Percentiles rank a stretch among this genome's conserved stretches.
Conservation (phyloP, 1,284 basidiomycete genomes). For the Trichosporon ovoides region DNA sequence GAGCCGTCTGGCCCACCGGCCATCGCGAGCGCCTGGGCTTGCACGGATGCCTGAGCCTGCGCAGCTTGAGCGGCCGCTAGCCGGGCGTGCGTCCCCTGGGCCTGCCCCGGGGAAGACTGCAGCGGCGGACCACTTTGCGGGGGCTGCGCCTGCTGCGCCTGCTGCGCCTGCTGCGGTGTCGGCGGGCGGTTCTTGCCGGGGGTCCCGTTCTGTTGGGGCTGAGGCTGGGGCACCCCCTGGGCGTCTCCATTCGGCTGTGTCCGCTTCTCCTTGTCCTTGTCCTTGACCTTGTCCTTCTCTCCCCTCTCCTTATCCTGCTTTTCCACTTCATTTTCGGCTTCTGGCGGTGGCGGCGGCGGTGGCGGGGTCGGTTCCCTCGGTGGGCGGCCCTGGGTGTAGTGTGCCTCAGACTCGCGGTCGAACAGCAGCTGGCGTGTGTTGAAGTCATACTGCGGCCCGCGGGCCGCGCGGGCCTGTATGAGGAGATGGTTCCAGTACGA, state of each 20-base stretch:
- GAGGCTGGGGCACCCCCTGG: background rate
- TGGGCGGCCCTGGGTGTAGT: slow-evolving; percentile 37
- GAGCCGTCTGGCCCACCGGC: background rate
- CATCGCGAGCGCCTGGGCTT: background rate
- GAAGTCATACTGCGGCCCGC: slow-evolving; percentile 49
- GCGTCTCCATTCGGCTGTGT: slow-evolving; percentile 14
- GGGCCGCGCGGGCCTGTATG: slow-evolving; percentile 39
- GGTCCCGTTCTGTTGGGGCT: background rate
- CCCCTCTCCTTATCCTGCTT: background rate
- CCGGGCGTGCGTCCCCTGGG: background rate
- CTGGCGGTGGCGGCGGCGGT: slow-evolving; percentile 3
- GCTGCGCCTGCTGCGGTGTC: no score
- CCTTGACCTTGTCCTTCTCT: background rate
- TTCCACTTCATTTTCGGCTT: background rate
- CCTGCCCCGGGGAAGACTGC: background rate
- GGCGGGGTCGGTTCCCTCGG: slow-evolving; percentile 12
- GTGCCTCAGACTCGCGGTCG: slow-evolving; percentile 32
- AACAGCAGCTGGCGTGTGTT: slow-evolving; percentile 42
- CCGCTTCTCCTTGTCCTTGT: background rate
- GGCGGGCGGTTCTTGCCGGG: background rate
- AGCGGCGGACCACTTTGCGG: background rate
- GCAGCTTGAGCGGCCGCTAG: background rate
- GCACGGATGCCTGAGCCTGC: background rate
- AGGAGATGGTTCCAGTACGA: slow-evolving; percentile 41
- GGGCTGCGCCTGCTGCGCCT: no score